phyloP scores from a whole-genome alignment of 768 basidiomycete genomes.

The Leccinum rimulosum region DNA sequence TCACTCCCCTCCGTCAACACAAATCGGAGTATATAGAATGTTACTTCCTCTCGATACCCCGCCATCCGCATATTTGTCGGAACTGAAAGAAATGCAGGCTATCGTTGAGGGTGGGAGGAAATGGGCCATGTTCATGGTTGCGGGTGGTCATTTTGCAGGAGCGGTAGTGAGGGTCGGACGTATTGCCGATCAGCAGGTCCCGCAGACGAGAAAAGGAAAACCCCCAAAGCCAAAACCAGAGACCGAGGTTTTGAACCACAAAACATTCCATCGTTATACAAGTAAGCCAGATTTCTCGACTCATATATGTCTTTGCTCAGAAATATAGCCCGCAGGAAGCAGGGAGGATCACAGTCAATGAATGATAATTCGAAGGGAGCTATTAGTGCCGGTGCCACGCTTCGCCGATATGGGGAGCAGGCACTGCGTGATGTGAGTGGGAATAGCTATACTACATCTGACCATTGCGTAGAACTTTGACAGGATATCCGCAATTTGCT shows the following conservation, averaged over 20 bases:
- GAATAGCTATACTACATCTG: background rate
- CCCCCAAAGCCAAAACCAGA: slow-evolving; percentile 69
- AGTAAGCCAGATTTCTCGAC: slow-evolving; percentile 53
- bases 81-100: slow-evolving; percentile 66
- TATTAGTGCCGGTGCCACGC: slow-evolving; percentile 88
- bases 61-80: slow-evolving; percentile 49
- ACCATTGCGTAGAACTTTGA: background rate
- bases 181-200: slow-evolving; percentile 43
- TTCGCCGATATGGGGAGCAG: slow-evolving; percentile 94
- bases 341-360: slow-evolving; percentile 90
- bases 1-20: slow-evolving; percentile 80
- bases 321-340: slow-evolving; percentile 85
- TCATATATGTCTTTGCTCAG: slow-evolving; percentile 8
- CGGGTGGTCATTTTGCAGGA: slow-evolving; percentile 98
- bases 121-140: slow-evolving; percentile 96
- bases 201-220: slow-evolving; percentile 50
- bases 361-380: slow-evolving; percentile 95
- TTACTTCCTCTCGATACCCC: slow-evolving; percentile 55
- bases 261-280: slow-evolving; percentile 98
- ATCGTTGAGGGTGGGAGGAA: slow-evolving; percentile 55
- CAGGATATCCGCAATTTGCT: slow-evolving; percentile 89
- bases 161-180: slow-evolving; percentile 74
- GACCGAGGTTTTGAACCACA: slow-evolving; percentile 80
- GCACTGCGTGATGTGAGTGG: slow-evolving; percentile 79
- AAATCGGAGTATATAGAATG: slow-evolving; percentile 84